phyloP scores from a whole-genome alignment of 73 alveolate genomes.

The Paramecium sexaurelia region DNA sequence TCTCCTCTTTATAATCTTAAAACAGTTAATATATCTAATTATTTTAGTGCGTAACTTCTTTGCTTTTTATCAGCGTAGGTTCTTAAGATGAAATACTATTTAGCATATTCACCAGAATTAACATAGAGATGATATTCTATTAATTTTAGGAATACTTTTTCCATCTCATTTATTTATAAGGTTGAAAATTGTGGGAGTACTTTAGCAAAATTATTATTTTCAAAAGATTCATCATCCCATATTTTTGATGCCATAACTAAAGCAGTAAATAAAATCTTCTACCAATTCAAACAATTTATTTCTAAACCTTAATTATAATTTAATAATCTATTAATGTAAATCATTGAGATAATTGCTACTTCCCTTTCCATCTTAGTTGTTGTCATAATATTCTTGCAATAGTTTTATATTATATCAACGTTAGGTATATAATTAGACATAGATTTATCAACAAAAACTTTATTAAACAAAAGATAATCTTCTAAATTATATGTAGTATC shows the following conservation, averaged over 20 bases:
- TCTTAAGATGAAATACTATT: slow-evolving; percentile 94
- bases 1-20: slow-evolving; percentile 68
- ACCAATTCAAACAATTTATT: slow-evolving; percentile 97
- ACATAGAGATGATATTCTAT: slow-evolving; percentile 92
- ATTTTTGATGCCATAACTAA: slow-evolving; percentile 94
- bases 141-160: slow-evolving; percentile 93
- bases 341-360: slow-evolving; percentile 90
- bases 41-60: slow-evolving; percentile 79
- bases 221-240: slow-evolving; percentile 99
- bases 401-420: slow-evolving; percentile 83
- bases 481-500: slow-evolving; percentile 21
- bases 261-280: slow-evolving; percentile 91
- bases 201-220: slow-evolving; percentile 98
- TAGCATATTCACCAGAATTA: slow-evolving; percentile 96
- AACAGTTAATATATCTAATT: slow-evolving; percentile 76
- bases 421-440: slow-evolving; percentile 67
- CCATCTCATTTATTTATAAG: slow-evolving; percentile 95
- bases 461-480: background rate
- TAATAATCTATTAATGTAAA: slow-evolving; percentile 96
- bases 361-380: slow-evolving; percentile 96
- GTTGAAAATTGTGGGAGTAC: slow-evolving; percentile 94
- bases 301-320: slow-evolving; percentile 91
- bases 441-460: slow-evolving; percentile 11
- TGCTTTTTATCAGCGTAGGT: slow-evolving; percentile 89
- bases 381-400: slow-evolving; percentile 90